Percentiles rank a stretch among this genome's conserved stretches.
Conservation (phyloP, 371 early-diverging fungal genomes). For the Conidiobolus coronatus region DNA sequence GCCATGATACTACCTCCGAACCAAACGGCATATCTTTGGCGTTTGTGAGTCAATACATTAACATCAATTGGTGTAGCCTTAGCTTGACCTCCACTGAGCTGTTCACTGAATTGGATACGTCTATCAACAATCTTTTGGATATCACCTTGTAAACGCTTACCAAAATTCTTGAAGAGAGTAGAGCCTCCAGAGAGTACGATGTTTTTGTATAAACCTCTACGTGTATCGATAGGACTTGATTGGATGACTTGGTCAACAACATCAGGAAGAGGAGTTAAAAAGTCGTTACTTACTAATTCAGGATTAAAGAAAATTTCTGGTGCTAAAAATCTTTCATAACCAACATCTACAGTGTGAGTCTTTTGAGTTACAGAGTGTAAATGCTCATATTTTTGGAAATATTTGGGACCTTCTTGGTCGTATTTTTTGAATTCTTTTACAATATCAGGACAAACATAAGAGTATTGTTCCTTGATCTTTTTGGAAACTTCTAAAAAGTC, state of each 20-base stretch:
- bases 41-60: slow-evolving; percentile 91
- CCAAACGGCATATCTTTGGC: slow-evolving; percentile 96
- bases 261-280: slow-evolving; percentile 82
- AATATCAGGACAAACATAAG: slow-evolving; percentile 90
- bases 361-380: slow-evolving; percentile 65
- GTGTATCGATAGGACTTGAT: slow-evolving; percentile 86
- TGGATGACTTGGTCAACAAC: slow-evolving; percentile 91
- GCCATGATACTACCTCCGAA: slow-evolving; percentile 89
- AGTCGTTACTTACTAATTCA: slow-evolving; percentile 89
- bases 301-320: slow-evolving; percentile 98
- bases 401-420: slow-evolving; percentile 69
- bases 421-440: slow-evolving; percentile 88
- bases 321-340: slow-evolving; percentile 92
- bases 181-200: slow-evolving; percentile 96
- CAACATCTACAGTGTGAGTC: slow-evolving; percentile 83
- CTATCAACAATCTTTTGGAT: slow-evolving; percentile 70
- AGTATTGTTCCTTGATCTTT: slow-evolving; percentile 85
- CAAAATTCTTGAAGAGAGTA: slow-evolving; percentile 94
- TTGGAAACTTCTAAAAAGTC: slow-evolving; percentile 85
- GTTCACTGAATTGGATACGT: slow-evolving; percentile 50
- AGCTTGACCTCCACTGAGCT: slow-evolving; percentile 37
- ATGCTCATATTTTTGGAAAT: slow-evolving; percentile 64
- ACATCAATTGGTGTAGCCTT: slow-evolving; percentile 74
- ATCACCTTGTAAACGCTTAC: slow-evolving; percentile 81
- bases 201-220: slow-evolving; percentile 92